A percentile compares a stretch with the other conserved stretches of the same genome.
Conservation (phyloP, 768 basidiomycete genomes). For the Hygrocybe punicea region DNA sequence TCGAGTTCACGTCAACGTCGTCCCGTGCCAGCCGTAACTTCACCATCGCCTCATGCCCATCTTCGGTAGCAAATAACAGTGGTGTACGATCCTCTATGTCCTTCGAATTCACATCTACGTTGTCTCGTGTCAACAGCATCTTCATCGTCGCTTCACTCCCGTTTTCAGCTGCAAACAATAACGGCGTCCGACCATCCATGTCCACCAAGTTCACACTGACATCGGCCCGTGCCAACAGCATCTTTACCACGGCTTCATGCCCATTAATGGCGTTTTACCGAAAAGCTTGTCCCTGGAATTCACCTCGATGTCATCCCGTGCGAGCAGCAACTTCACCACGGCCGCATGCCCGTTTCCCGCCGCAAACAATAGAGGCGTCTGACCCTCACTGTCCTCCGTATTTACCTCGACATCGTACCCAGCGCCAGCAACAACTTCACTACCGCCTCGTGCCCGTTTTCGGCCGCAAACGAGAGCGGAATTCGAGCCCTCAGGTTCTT, state of each 20-base stretch:
- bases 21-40: too few relatives aligned
- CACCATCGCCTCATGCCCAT: neutral
- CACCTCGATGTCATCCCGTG: neutral
- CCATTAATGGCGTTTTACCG: neutral
- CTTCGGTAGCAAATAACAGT: neutral
- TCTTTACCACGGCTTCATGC: neutral
- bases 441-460: neutral
- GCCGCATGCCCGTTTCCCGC: constrained; percentile 70
- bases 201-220: neutral
- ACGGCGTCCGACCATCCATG: neutral
- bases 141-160: neutral
- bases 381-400: constrained; percentile 76
- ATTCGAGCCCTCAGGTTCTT: too few relatives aligned
- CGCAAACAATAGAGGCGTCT: constrained; percentile 73
- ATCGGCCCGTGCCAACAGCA: neutral
- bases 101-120: too few relatives aligned
- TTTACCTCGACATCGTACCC: constrained; percentile 60
- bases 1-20: too few relatives aligned
- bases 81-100: neutral
- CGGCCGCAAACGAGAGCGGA: too few relatives aligned
- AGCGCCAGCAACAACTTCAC: neutral
- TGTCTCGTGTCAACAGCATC: neutral
- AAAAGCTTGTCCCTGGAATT: neutral
- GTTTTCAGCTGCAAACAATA: neutral
- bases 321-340: neutral